Base-by-base conservation (phyloP, 148 eudicot species). In the Rhododendron griersonianum region DNA sequence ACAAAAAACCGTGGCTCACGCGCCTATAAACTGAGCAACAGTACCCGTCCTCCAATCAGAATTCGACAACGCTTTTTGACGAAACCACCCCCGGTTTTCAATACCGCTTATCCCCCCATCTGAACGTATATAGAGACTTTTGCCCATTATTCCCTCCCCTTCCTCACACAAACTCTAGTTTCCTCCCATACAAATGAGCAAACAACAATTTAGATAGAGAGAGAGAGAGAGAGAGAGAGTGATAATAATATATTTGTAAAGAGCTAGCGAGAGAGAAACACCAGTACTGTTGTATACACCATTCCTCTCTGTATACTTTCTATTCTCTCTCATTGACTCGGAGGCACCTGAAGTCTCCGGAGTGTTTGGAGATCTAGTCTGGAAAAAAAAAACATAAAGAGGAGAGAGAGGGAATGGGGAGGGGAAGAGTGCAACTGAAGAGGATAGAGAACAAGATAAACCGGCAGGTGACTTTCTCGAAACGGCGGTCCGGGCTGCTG, bases 371-470 rank as follows among this genome's bases (percentile, higher is more conserved):
- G 79, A 75, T 75, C 48, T 7, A 37, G 6, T 4, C 57, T 14
- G 3, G 57, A 0, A 3, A 37, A 35, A 11, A 19, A 2, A 39
- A 0, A 37, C 3, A 19, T 2, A 2, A 1, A 74, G 44, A 35
- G 23, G 55, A 44, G 39, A 14, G 30, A 37, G 78, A 48, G 78
- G 75, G 11, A 81, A 81, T 86, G 87, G 87, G 87, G 74, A 81
- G 87, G 75, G 87, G 87, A 15, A 81, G 80, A 41, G 87, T 86
- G 37, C 71, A 86, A 21, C 74, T 86, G 74, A 81, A 82, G 85
- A 86, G 87, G 45, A 86, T 86, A 1, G 87, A 86, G 85, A 86
- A 86, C 41, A 86, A 86, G 87, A 86, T 86, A 67, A 86, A 86
- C 23, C 83, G 87, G 25, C 87, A 86, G 75, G 87, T 86, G 41